Evolutionary conservation across 2,329 filamentous ascomycete genomes (phyloP).

Genomic region (Colletotrichum simmondsii): DNA sequence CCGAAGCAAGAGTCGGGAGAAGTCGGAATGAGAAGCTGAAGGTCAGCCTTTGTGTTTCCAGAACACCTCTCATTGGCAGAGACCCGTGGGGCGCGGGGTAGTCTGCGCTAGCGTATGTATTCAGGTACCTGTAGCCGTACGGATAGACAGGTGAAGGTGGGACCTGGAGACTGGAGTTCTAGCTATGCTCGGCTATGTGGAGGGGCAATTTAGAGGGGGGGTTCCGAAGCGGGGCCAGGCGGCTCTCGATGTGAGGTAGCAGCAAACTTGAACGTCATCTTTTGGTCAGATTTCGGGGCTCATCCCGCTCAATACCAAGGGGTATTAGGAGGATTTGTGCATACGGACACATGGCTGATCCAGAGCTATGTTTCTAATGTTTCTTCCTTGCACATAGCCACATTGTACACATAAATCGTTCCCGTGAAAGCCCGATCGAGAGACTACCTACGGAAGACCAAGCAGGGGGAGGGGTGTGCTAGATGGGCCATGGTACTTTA

Average conservation of each 20-base stretch:
- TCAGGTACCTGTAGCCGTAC: background rate
- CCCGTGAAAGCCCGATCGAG: slow-evolving; percentile 31
- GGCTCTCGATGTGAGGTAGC: slow-evolving; percentile 27
- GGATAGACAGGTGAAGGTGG: background rate
- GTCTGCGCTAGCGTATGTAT: background rate
- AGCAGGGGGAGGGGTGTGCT: background rate
- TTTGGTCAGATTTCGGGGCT: slow-evolving; percentile 26
- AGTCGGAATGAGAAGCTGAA: slow-evolving; percentile 27
- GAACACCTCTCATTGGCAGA: slow-evolving; percentile 9
- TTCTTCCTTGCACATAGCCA: background rate
- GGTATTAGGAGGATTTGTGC: background rate
- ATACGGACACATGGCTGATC: background rate
- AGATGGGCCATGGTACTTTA: slow-evolving; percentile 7
- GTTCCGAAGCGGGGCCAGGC: slow-evolving; percentile 22
- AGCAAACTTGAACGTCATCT: slow-evolving; percentile 33
- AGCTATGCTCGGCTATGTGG: slow-evolving; percentile 6
- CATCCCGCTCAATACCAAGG: background rate
- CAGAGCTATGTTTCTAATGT: background rate
- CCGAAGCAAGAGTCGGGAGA: slow-evolving; percentile 19
- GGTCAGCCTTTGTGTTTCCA: slow-evolving; percentile 22
- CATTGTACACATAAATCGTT: background rate
- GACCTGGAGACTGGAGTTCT: too few relatives aligned
- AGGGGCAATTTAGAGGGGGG: background rate
- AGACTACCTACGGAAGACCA: background rate
- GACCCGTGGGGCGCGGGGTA: slow-evolving; percentile 24